Conservation (phyloP, 768 basidiomycete genomes). For the Hericium coralloides region DNA sequence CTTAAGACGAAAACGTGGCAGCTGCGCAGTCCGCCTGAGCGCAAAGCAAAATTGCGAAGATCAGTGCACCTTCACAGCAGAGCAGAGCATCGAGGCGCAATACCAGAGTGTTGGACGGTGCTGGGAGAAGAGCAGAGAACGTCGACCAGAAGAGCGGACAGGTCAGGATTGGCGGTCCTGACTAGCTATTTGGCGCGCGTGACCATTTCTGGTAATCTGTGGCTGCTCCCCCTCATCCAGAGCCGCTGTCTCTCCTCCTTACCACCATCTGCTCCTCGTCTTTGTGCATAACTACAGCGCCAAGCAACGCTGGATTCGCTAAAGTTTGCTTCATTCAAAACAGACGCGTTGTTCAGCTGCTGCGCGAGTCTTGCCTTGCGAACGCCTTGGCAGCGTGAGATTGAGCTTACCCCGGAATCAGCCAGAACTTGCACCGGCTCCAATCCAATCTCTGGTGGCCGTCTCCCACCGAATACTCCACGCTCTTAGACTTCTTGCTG, state of each 20-base stretch:
- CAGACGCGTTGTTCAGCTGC: neutral
- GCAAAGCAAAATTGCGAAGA: neutral
- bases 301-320: neutral
- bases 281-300: neutral
- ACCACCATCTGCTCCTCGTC: neutral
- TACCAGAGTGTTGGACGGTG: neutral
- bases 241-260: neutral
- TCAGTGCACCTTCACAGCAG: neutral
- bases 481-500: neutral
- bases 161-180: neutral
- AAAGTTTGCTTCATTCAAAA: neutral
- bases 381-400: neutral
- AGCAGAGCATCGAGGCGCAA: neutral
- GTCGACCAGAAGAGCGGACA: neutral
- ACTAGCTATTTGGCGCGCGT: neutral
- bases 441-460: conserved; percentile 2
- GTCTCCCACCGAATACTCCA: neutral
- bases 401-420: neutral
- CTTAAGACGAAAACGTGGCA: neutral
- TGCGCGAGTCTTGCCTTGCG: neutral
- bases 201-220: neutral
- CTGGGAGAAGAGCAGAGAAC: neutral
- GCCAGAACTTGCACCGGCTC: neutral
- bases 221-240: neutral
- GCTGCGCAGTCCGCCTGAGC: neutral